Evolutionary conservation across 306 rosid genomes (phyloP).

Genomic region (Glycyrrhiza uralensis): DNA sequence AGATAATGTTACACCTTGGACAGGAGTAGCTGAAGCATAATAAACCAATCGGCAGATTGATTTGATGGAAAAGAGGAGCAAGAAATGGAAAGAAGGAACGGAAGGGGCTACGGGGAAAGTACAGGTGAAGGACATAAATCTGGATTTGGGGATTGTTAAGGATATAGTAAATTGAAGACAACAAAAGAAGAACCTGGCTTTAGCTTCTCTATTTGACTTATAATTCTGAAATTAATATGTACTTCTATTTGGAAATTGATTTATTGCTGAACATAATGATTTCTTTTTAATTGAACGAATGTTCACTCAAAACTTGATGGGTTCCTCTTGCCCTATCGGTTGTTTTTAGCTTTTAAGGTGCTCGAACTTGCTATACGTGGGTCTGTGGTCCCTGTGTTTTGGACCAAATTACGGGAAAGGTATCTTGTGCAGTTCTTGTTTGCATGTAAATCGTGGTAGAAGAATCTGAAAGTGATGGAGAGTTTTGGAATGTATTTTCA

Average conservation of each 20-base stretch:
- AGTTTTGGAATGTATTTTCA: neutral
- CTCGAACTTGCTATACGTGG: constrained; percentile 1
- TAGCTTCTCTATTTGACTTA: constrained; percentile 16
- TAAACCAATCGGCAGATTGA: constrained; percentile 5
- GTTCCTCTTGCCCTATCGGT: neutral
- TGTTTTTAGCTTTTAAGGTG: constrained; percentile 7
- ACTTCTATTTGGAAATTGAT: neutral
- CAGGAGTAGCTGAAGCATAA: neutral
- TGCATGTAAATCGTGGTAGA: constrained; percentile 15
- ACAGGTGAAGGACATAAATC: neutral
- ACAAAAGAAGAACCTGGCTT: constrained; percentile 15
- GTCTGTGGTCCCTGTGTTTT: constrained; percentile 28
- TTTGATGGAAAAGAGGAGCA: neutral
- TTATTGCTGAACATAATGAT: neutral
- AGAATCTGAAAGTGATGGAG: constrained; percentile 8
- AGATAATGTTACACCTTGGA: neutral
- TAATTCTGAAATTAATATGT: neutral
- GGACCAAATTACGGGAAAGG: constrained; percentile 25
- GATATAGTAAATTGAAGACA: constrained; percentile 7
- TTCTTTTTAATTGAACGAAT: constrained; percentile 2
- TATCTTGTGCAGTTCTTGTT: constrained; percentile 21
- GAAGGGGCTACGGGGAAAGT: neutral
- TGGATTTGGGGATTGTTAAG: neutral
- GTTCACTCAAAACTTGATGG: neutral
- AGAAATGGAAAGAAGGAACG: neutral